Conservation (phyloP, 176 grass and related monocot genomes). For the Musa schizocarpa region DNA sequence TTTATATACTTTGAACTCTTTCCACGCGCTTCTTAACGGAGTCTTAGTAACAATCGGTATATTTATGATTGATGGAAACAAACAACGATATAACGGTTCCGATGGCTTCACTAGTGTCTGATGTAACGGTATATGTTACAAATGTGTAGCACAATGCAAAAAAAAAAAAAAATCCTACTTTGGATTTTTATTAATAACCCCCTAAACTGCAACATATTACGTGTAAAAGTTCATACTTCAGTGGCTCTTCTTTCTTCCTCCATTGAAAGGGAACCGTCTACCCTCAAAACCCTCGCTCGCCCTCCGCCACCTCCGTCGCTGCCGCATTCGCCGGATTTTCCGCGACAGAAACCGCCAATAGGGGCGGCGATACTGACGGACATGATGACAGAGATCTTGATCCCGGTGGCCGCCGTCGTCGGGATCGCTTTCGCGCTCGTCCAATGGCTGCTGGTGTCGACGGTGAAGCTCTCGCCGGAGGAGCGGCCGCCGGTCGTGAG, state of each 20-base stretch:
- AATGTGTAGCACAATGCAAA: too few species aligned
- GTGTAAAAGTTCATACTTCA: too few species aligned
- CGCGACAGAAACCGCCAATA: background rate
- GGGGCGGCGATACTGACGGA: background rate
- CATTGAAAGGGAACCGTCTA: background rate
- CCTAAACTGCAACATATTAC: too few species aligned
- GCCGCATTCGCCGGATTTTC: background rate
- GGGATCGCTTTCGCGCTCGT: slow-evolving; percentile 7
- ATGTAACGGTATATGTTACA: too few species aligned
- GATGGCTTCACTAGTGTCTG: too few species aligned
- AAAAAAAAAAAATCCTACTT: too few species aligned
- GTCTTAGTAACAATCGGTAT: too few species aligned
- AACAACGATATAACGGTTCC: too few species aligned
- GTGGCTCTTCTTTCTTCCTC: background rate
- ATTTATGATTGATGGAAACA: too few species aligned
- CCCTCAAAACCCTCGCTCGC: background rate
- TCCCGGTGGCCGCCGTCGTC: background rate
- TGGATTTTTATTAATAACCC: background rate
- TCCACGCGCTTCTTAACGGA: too few species aligned
- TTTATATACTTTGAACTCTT: too few species aligned
- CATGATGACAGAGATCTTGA: slow-evolving; percentile 2
- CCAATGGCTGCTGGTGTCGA: slow-evolving; percentile 3
- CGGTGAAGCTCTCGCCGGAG: slow-evolving; percentile 4
- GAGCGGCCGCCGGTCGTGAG: background rate
- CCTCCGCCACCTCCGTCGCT: background rate